phyloP scores from a whole-genome alignment of 2,329 filamentous ascomycete genomes.

The Onygenales sp. region DNA sequence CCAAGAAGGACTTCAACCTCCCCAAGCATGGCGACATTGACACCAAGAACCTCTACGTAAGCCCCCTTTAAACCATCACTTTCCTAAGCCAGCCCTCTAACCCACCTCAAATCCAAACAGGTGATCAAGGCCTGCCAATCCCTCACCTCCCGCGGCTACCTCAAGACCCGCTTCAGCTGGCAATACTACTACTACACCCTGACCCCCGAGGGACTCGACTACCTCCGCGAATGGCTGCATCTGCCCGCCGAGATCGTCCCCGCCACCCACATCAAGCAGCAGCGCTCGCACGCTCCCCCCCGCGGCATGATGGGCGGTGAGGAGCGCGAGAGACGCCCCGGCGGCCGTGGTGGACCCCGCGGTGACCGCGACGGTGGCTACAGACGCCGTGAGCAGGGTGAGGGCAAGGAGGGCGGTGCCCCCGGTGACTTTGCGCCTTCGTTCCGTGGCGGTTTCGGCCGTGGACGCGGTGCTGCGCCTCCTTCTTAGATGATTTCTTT shows the following conservation, averaged over 20 bases:
- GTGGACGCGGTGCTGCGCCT: slow-evolving; percentile 72
- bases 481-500: slow-evolving; percentile 19
- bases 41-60: slow-evolving; percentile 94
- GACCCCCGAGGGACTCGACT: slow-evolving; percentile 98
- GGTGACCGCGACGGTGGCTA: slow-evolving; percentile 77
- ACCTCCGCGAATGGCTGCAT: slow-evolving; percentile 99
- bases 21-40: slow-evolving; percentile 97
- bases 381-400: slow-evolving; percentile 78
- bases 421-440: slow-evolving; percentile 85
- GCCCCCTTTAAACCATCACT: slow-evolving; percentile 10
- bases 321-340: slow-evolving; percentile 74
- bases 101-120: slow-evolving; percentile 23
- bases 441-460: slow-evolving; percentile 86
- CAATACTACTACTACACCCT: slow-evolving; percentile 99
- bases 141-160: slow-evolving; percentile 91
- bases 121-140: slow-evolving; percentile 99
- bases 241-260: slow-evolving; percentile 98
- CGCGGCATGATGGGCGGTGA: slow-evolving; percentile 92
- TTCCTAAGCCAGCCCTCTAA: slow-evolving; percentile 1
- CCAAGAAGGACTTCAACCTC: slow-evolving; percentile 98
- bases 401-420: slow-evolving; percentile 84
- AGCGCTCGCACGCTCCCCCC: slow-evolving; percentile 95
- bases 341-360: slow-evolving; percentile 67
- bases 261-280: slow-evolving; percentile 99
- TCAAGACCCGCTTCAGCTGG: slow-evolving; percentile 99